phyloP scores from a whole-genome alignment of 73 alveolate genomes.

The Durusdinium trenchii region DNA sequence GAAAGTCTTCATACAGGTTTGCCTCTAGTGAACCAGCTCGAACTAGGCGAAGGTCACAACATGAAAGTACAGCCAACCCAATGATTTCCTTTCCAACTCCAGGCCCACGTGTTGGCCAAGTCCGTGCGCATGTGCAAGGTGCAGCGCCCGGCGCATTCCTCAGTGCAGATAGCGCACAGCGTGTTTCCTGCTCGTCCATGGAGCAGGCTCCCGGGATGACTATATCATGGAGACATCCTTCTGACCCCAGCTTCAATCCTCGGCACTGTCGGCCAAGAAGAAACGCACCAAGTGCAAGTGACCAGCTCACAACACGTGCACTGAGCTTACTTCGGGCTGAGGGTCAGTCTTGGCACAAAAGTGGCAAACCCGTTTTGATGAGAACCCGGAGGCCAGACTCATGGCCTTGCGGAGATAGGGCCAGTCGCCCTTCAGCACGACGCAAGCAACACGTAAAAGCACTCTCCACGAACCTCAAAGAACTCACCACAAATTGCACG shows the following conservation, averaged over 20 bases:
- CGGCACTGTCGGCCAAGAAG: no score
- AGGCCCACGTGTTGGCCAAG: background rate
- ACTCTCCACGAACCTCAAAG: background rate
- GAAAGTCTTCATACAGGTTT: background rate
- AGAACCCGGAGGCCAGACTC: background rate
- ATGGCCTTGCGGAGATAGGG: background rate
- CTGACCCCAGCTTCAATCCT: background rate
- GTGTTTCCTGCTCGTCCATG: background rate
- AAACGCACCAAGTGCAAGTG: no score
- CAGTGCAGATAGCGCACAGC: background rate
- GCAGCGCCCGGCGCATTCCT: background rate
- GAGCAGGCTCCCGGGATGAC: background rate
- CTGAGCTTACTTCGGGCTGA: no score
- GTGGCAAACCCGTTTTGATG: background rate
- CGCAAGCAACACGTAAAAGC: background rate
- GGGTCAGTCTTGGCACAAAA: background rate
- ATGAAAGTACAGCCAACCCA: background rate
- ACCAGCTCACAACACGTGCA: no score
- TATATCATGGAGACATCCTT: background rate
- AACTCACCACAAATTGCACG: background rate
- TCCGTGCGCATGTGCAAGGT: background rate
- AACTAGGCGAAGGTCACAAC: background rate
- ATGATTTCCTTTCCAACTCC: background rate
- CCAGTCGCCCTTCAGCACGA: slow-evolving; percentile 38
- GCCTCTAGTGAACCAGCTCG: background rate